Base-by-base conservation (phyloP, 2,329 filamentous ascomycete species). In the Fusarium sarcochroum region DNA sequence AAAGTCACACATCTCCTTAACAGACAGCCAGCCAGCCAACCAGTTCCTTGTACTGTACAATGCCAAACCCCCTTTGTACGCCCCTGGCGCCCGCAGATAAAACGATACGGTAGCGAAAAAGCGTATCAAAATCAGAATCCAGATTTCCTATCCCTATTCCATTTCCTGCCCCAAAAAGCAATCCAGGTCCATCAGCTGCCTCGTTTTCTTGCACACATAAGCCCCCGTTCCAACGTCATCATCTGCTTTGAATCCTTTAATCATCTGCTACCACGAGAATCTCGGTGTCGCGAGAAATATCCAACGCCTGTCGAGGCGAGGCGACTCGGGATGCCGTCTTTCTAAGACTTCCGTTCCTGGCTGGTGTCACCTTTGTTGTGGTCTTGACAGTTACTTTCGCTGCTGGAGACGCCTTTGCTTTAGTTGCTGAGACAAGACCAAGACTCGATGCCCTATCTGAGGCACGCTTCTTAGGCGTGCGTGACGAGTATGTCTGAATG, bases 401-500 rank as follows among this genome's bases (percentile, higher is more conserved):
- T 18, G 59, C 50, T n/a, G 63, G 58, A 32, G 66, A 58, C 27
- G 38, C 35, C 38, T 60, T 71, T 13, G 50, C 48, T 52, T 60
- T 72, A 30, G 51, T 54, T 48, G 54, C 49, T 27, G 49, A 47
- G n/a, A 58, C 57, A 40, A 73, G 56, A 13, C 69, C 68, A n/a
- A 70, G 63, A 35, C 63, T 70, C 14, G 74, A 72, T 42, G 70
- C 62, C 25, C 58, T 48, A 15, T 61, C 68, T 5, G 68, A 55
- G 37, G 55, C 52, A 37, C 72, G 67, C 55, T 67, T 71, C 60
- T 73, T 73, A n/a, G 70, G 66, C 42, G 73, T 69, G 53, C 71
- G 67, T 23, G 64, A 35, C 8, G 66, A 54, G 34, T 76, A 76
- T 7, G 75, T 75, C 54, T 76, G 74, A n/a, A 75, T 73, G n/a